phyloP scores from a whole-genome alignment of 192 early-diverging fungal species.

The Lunasporangiospora selenospora region DNA sequence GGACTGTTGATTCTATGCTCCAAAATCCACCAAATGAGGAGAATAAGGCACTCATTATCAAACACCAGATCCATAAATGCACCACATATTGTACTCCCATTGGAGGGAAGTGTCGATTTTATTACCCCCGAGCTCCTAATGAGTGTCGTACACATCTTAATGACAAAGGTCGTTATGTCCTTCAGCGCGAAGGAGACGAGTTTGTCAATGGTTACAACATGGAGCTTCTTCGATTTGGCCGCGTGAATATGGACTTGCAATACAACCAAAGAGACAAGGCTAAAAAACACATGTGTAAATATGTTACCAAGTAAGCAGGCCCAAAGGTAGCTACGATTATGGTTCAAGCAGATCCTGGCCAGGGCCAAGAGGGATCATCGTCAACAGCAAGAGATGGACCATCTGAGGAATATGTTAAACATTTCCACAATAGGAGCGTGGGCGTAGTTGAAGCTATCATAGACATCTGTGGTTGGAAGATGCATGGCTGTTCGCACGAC shows the following conservation, averaged over 20 bases:
- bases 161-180: constrained; percentile 11
- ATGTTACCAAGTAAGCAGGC: constrained; percentile 15
- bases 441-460: constrained; percentile 25
- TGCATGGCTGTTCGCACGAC: constrained; percentile 14
- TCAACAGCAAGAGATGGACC: neutral
- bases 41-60: constrained; percentile 15
- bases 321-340: constrained; percentile 9
- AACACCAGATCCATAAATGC: constrained; percentile 23
- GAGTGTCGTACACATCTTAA: constrained; percentile 4
- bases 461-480: constrained; percentile 30
- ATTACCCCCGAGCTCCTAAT: constrained; percentile 5
- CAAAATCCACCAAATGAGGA: neutral
- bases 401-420: constrained; percentile 10
- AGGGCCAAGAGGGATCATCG: constrained; percentile 1
- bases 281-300: constrained; percentile 23
- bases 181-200: constrained; percentile 20
- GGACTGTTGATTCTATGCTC: constrained; percentile 11
- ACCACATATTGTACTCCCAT: constrained; percentile 17
- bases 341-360: constrained; percentile 1
- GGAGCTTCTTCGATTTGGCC: constrained; percentile 23
- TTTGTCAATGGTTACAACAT: constrained; percentile 21
- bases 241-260: constrained; percentile 26
- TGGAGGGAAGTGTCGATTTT: neutral
- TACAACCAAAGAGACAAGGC: constrained; percentile 21
- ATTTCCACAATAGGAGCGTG: constrained; percentile 32